phyloP scores from a whole-genome alignment of 2,329 filamentous ascomycete species.

The Ilyonectria destructans region DNA sequence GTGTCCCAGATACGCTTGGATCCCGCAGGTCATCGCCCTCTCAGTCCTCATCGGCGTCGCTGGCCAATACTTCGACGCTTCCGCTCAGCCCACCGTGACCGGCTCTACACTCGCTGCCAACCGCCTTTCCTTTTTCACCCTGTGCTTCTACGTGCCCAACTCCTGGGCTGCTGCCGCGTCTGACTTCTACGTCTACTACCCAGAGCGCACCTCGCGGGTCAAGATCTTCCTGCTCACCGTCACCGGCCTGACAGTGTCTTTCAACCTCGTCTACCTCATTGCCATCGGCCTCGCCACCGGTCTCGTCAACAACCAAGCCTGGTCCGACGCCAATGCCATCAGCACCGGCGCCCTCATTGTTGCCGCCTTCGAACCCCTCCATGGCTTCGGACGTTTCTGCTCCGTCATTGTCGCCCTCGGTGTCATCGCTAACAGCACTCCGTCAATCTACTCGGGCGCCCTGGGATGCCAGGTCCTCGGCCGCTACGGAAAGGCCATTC shows the following conservation, averaged over 20 bases:
- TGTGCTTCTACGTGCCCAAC: constrained; percentile 70
- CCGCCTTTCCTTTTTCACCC: constrained; percentile 77
- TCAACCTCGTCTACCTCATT: constrained; percentile 80
- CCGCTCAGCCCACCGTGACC: constrained; percentile 71
- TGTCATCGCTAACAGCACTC: constrained; percentile 70
- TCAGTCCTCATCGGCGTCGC: constrained; percentile 81
- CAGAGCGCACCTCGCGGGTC: constrained; percentile 69
- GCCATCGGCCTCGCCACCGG: constrained; percentile 69
- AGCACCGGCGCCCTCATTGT: constrained; percentile 72
- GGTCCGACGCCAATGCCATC: constrained; percentile 66
- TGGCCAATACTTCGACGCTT: constrained; percentile 75
- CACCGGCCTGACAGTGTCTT: constrained; percentile 71
- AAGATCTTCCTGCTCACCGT: constrained; percentile 81
- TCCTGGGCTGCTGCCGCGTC: constrained; percentile 81
- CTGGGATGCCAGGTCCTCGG: constrained; percentile 73
- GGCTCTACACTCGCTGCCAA: constrained; percentile 76
- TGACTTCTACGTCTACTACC: constrained; percentile 88
- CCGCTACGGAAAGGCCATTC: constrained; percentile 67
- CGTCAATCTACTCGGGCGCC: constrained; percentile 71
- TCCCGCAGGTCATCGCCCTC: constrained; percentile 81
- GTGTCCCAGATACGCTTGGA: constrained; percentile 55
- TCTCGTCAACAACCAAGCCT: constrained; percentile 64
- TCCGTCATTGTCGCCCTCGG: constrained; percentile 70
- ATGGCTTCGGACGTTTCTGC: constrained; percentile 71
- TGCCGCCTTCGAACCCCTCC: constrained; percentile 68